Evolutionary conservation across 345 rosid species (phyloP).

Genomic region (Brassica juncea): DNA sequence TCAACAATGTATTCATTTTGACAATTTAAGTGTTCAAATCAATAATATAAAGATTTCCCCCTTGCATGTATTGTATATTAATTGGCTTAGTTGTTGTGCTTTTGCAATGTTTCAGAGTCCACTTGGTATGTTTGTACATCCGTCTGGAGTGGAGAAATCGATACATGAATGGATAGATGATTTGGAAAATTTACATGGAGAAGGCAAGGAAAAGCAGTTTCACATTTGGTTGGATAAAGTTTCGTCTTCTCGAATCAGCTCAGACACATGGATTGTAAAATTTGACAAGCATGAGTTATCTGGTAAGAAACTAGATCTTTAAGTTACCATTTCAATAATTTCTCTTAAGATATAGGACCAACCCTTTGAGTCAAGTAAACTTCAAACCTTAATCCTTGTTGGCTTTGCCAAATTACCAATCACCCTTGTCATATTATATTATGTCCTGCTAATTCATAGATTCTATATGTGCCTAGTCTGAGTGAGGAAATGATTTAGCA

Average conservation of each 20-base stretch:
- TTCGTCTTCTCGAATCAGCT: conserved; percentile 51
- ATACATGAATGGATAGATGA: conserved; percentile 55
- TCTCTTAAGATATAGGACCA: neutral
- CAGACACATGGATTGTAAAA: conserved; percentile 70
- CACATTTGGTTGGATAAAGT: conserved; percentile 71
- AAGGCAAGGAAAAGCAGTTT: conserved; percentile 52
- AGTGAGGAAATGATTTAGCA: neutral
- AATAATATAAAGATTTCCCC: neutral
- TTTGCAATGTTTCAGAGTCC: conserved; percentile 56
- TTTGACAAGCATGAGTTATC: conserved; percentile 74
- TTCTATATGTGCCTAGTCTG: neutral
- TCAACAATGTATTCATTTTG: too few species aligned
- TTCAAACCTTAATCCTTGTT: neutral
- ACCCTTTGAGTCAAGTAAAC: neutral
- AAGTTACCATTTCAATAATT: neutral
- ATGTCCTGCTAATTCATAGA: neutral
- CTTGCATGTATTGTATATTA: neutral
- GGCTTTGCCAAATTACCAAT: neutral
- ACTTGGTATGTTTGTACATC: conserved; percentile 56
- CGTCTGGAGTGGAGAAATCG: conserved; percentile 71
- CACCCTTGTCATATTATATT: neutral
- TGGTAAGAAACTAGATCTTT: conserved; percentile 43
- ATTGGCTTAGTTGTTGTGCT: neutral
- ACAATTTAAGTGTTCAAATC: neutral
- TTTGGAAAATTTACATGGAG: conserved; percentile 52